phyloP scores from a whole-genome alignment of 768 basidiomycete species.

The Suillus ampliporus region DNA sequence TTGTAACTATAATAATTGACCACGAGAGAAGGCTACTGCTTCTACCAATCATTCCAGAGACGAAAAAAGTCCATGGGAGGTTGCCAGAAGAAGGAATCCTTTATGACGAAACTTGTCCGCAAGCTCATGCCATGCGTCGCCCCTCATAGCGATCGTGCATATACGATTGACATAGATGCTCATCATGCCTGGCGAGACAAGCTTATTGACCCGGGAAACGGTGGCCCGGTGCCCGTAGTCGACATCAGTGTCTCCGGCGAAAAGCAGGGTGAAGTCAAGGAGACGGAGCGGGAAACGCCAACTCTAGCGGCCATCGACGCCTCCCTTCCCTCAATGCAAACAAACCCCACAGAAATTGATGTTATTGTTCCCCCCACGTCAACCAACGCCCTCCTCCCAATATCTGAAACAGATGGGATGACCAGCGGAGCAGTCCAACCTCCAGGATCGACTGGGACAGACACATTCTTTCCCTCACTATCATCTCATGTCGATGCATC shows the following conservation, averaged over 20 bases:
- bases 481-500: neutral
- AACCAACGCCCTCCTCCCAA: conserved; percentile 49
- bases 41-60: conserved; percentile 28
- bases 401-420: conserved; percentile 78
- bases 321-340: conserved; percentile 16
- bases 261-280: conserved; percentile 25
- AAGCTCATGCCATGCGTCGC: conserved; percentile 62
- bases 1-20: neutral
- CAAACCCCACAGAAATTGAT: conserved; percentile 24
- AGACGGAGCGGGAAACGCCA: conserved; percentile 42
- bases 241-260: conserved; percentile 22
- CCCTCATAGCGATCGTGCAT: conserved; percentile 45
- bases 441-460: conserved; percentile 69
- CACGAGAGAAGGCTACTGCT: neutral
- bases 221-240: conserved; percentile 17
- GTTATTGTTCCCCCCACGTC: conserved; percentile 47
- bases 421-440: conserved; percentile 90
- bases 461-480: conserved; percentile 12
- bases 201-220: neutral
- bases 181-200: neutral
- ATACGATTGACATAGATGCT: conserved; percentile 43
- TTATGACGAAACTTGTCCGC: conserved; percentile 56
- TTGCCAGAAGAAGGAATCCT: conserved; percentile 46
- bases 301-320: conserved; percentile 4
- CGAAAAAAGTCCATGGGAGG: conserved; percentile 37